Conservation (phyloP, 208 protist species). For the Crithidia expoeki region DNA sequence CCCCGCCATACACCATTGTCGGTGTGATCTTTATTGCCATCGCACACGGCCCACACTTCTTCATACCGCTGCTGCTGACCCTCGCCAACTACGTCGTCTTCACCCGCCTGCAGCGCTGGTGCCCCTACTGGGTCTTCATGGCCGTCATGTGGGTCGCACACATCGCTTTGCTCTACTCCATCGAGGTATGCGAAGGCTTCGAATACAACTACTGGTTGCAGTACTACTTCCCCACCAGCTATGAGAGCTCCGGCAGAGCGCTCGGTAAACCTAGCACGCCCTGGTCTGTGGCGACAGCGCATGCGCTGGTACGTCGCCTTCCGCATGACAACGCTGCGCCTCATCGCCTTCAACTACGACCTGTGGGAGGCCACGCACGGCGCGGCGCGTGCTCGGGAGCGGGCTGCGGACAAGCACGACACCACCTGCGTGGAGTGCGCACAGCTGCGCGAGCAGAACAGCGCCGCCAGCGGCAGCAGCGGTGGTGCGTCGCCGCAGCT, state of each 20-base stretch:
- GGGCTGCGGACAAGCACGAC: slow-evolving; percentile 35
- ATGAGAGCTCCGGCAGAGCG: neutral
- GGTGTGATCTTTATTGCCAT: slow-evolving; percentile 37
- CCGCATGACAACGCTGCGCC: slow-evolving; percentile 82
- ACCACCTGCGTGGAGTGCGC: slow-evolving; percentile 44
- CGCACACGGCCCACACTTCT: slow-evolving; percentile 39
- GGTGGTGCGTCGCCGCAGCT: slow-evolving; percentile 3
- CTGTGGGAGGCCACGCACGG: slow-evolving; percentile 42
- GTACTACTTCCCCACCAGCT: slow-evolving; percentile 1
- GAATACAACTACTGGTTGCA: slow-evolving; percentile 32
- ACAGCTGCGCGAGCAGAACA: slow-evolving; percentile 30
- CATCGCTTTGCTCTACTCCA: slow-evolving; percentile 44
- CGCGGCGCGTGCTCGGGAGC: slow-evolving; percentile 25
- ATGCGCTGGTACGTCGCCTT: slow-evolving; percentile 70
- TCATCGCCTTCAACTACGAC: slow-evolving; percentile 86
- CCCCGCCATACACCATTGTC: slow-evolving; percentile 4
- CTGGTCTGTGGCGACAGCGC: slow-evolving; percentile 17
- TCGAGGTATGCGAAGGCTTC: slow-evolving; percentile 35
- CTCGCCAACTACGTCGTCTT: slow-evolving; percentile 47
- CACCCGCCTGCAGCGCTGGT: slow-evolving; percentile 45
- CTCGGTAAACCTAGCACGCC: slow-evolving; percentile 3
- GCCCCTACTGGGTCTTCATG: slow-evolving; percentile 51
- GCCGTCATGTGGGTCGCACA: slow-evolving; percentile 54
- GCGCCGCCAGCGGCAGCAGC: too few relatives aligned
- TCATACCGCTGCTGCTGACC: slow-evolving; percentile 33